Evolutionary conservation across 2,329 filamentous ascomycete genomes (phyloP), one percentile per base, ranked within the genome.

Genomic region (Saccharata proteae): DNA sequence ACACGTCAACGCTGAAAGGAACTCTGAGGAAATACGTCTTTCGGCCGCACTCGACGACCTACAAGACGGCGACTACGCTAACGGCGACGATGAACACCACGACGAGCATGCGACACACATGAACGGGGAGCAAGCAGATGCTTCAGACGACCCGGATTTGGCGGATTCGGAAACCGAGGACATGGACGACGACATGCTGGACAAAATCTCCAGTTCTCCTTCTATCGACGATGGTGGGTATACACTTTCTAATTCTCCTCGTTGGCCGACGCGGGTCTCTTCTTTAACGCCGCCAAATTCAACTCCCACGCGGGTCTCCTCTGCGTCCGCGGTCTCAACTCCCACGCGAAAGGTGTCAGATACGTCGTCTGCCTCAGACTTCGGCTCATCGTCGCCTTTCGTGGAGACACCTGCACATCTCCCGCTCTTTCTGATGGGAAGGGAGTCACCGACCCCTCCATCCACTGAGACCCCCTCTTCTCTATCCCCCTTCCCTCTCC

Each of bases 211-310:
- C 48, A 96, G 86, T 59, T 96, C 88, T 48, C 90, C 90, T 52
- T 96, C 88, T 47, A 98, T 98, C 59, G 85, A 93, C 67, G 88
- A 96, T 79, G 88, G 88, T 98, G 77, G 71, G 85, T 90, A 65
- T 62, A 59, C 57, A 60, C 48, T 55, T 43, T 49, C 52, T 51
- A 36, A 22, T n/a, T 22, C 20, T 22, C 20, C 20, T 8, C 26
- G 16, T 18, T 64, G 61, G 59, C 58, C 59, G 40, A 39, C 41
- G 33, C 57, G 61, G 40, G 49, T 45, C 37, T 52, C 55, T 42
- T 66, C 59, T 41, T 40, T 61, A 46, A 54, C 55, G 41, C 53
- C 51, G 38, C n/a, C n/a, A n/a, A n/a, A n/a, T n/a, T n/a, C n/a
- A n/a, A n/a, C n/a, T n/a, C n/a, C n/a, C n/a, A n/a, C n/a, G n/a